Evolutionary conservation across 2,329 filamentous ascomycete species (phyloP).

Genomic region (Fusarium haematococcum): DNA sequence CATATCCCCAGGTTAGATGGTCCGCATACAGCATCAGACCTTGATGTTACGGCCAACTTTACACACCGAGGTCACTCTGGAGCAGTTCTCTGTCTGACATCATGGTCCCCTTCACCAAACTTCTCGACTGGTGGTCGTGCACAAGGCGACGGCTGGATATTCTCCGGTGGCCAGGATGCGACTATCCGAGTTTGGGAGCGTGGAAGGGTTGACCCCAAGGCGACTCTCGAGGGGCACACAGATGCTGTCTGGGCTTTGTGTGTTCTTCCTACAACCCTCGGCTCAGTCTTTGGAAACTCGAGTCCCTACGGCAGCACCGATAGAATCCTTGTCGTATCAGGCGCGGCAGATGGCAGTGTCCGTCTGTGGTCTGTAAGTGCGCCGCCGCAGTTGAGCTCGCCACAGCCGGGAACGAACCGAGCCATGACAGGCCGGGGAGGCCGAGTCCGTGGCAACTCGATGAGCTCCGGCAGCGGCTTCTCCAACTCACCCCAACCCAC

Average conservation of each 20-base stretch:
- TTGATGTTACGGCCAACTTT: slow-evolving; percentile 93
- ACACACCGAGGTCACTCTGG: slow-evolving; percentile 96
- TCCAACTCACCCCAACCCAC: slow-evolving; percentile 91
- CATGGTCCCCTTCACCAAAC: slow-evolving; percentile 87
- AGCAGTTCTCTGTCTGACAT: slow-evolving; percentile 85
- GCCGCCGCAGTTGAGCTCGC: slow-evolving; percentile 86
- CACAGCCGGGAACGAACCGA: slow-evolving; percentile 74
- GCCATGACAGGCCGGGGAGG: slow-evolving; percentile 71
- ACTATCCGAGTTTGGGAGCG: slow-evolving; percentile 96
- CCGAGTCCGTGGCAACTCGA: slow-evolving; percentile 88
- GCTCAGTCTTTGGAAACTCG: slow-evolving; percentile 81
- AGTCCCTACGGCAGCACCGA: slow-evolving; percentile 84
- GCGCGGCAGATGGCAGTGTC: slow-evolving; percentile 89
- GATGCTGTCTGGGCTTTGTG: slow-evolving; percentile 97
- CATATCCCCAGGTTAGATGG: slow-evolving; percentile 86
- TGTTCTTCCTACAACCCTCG: slow-evolving; percentile 86
- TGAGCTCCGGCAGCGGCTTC: slow-evolving; percentile 94
- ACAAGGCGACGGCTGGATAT: slow-evolving; percentile 96
- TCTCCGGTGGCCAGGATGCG: slow-evolving; percentile 94
- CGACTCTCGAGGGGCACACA: slow-evolving; percentile 91
- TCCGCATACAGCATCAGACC: slow-evolving; percentile 74
- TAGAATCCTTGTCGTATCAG: slow-evolving; percentile 89
- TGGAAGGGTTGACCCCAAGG: slow-evolving; percentile 93
- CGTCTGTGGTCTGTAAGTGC: slow-evolving; percentile 95
- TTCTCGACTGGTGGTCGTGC: slow-evolving; percentile 91